Conservation (phyloP, 1,284 basidiomycete genomes). For the Papiliotrema laurentii region DNA sequence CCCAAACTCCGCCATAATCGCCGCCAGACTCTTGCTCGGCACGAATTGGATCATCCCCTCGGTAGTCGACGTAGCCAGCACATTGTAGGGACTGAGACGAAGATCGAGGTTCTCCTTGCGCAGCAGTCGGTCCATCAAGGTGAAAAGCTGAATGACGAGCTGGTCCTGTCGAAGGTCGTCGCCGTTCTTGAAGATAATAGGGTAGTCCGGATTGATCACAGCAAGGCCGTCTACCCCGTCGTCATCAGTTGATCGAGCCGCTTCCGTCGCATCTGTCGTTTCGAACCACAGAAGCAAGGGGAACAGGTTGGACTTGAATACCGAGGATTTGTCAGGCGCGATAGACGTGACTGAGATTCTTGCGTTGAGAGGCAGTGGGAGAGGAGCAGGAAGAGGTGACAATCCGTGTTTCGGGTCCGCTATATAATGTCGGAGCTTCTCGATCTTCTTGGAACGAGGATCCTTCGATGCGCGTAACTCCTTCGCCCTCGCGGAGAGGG, state of each 20-base stretch:
- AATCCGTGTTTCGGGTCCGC: conserved; percentile 80
- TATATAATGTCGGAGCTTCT: conserved; percentile 78
- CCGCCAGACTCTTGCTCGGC: conserved; percentile 88
- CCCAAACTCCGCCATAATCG: conserved; percentile 89
- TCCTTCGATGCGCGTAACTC: conserved; percentile 89
- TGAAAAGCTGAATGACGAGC: conserved; percentile 93
- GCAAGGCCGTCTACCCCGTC: conserved; percentile 22
- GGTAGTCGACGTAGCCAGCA: conserved; percentile 82
- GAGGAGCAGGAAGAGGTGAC: conserved; percentile 61
- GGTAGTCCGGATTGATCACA: conserved; percentile 59
- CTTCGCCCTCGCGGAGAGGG: conserved; percentile 73
- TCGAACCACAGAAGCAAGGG: conserved; percentile 89
- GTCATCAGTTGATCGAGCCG: conserved; percentile 43
- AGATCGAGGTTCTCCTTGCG: conserved; percentile 94
- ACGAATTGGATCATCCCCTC: conserved; percentile 98
- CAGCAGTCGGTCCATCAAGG: conserved; percentile 90
- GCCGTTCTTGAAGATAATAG: conserved; percentile 97
- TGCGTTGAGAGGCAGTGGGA: conserved; percentile 87
- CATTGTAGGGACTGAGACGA: conserved; percentile 86
- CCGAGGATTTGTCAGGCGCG: conserved; percentile 81
- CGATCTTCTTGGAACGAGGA: conserved; percentile 91
- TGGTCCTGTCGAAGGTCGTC: conserved; percentile 98
- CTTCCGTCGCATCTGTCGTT: conserved; percentile 51
- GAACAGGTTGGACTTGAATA: conserved; percentile 96
- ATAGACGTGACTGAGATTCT: conserved; percentile 76